Percentiles rank a stretch among this genome's conserved stretches.
Evolutionary conservation across 768 basidiomycete species (phyloP).

Genomic region (Suillus spraguei): DNA sequence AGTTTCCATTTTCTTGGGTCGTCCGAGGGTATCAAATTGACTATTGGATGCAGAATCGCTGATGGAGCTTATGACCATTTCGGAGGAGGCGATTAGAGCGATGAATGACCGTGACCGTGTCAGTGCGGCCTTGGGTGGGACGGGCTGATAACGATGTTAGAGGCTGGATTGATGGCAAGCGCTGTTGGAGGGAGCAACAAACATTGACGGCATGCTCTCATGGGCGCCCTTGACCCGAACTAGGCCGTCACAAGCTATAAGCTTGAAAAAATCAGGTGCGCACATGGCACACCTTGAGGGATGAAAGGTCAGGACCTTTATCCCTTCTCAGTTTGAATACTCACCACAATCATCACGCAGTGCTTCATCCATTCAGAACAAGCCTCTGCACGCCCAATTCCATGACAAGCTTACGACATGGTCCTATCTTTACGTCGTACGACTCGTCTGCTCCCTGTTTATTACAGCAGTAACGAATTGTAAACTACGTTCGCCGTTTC

Average conservation of each 20-base stretch:
- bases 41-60: conserved; percentile 31
- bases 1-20: conserved; percentile 17
- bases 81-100: conserved; percentile 35
- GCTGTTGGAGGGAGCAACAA: background rate
- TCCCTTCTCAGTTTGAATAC: background rate
- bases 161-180: background rate
- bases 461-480: too few species aligned
- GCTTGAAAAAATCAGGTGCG: background rate
- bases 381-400: background rate
- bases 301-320: background rate
- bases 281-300: background rate
- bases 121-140: conserved; percentile 13
- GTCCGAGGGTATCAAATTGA: background rate
- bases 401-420: background rate
- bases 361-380: background rate
- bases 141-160: conserved; percentile 2
- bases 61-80: conserved; percentile 33
- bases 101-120: conserved; percentile 34
- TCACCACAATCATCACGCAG: background rate
- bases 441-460: background rate
- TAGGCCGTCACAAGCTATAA: background rate
- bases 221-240: background rate
- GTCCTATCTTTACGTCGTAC: background rate
- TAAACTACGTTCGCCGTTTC: too few species aligned
- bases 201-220: background rate